Evolutionary conservation across 1,284 basidiomycete species (phyloP).

Genomic region (Quambalaria eucalypti): DNA sequence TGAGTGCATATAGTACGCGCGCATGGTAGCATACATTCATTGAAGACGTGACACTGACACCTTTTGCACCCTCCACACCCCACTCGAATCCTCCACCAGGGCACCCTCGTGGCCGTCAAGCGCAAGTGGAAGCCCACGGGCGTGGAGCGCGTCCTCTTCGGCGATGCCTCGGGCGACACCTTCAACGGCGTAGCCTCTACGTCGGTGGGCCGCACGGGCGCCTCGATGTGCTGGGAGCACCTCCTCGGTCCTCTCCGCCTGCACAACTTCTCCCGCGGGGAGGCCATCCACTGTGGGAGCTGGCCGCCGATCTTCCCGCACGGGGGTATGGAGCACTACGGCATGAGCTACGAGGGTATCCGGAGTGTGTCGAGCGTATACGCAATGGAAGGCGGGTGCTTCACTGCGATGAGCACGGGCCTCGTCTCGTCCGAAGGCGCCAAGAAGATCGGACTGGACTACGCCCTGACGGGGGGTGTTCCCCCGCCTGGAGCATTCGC

Average conservation of each 20-base stretch:
- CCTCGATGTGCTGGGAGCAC: slow-evolving; percentile 7
- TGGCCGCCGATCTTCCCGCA: slow-evolving; percentile 6
- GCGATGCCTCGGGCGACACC: slow-evolving; percentile 4
- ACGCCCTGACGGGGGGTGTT: neutral
- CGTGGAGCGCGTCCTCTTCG: slow-evolving; percentile 5
- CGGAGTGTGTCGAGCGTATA: neutral
- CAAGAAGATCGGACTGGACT: slow-evolving; percentile 2
- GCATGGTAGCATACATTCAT: neutral
- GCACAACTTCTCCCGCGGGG: neutral
- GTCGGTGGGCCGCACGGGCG: slow-evolving; percentile 2
- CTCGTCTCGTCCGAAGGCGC: slow-evolving; percentile 3
- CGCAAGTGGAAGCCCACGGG: slow-evolving; percentile 6
- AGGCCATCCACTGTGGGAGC: slow-evolving; percentile 1
- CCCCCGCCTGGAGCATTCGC: neutral
- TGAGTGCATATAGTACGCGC: neutral
- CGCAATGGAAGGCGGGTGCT: slow-evolving; percentile 2
- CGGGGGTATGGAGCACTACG: slow-evolving; percentile 3
- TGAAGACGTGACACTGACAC: too few species aligned
- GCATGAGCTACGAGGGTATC: slow-evolving; percentile 5
- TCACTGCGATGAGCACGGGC: slow-evolving; percentile 1
- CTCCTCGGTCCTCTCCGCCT: slow-evolving; percentile 1
- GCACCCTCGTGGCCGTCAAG: neutral
- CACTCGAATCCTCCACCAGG: neutral
- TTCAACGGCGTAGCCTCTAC: slow-evolving; percentile 2
- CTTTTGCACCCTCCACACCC: too few species aligned